phyloP scores from a whole-genome alignment of 352 stramenopile species.

The Phytophthora fragariaefolia region DNA sequence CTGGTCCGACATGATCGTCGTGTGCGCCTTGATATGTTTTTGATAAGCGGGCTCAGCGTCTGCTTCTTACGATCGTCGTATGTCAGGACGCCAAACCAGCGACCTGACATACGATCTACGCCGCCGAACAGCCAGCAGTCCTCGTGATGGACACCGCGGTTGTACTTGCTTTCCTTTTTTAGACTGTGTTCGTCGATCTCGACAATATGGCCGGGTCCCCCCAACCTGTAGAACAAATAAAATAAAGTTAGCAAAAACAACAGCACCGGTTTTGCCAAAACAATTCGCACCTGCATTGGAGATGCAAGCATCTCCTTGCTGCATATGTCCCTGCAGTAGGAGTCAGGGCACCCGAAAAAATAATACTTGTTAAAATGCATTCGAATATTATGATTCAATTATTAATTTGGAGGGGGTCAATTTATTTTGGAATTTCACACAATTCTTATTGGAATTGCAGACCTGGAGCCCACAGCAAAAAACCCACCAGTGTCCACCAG shows the following conservation, averaged over 20 bases:
- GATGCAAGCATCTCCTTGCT: slow-evolving; percentile 2
- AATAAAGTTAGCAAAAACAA: neutral
- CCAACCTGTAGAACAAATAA: neutral
- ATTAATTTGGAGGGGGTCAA: too few species aligned
- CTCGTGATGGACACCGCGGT: neutral
- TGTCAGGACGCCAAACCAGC: slow-evolving; percentile 10
- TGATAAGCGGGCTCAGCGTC: neutral
- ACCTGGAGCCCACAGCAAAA: neutral
- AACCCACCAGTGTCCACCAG: neutral
- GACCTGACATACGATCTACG: neutral
- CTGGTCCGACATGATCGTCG: slow-evolving; percentile 3
- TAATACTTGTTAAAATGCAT: too few species aligned
- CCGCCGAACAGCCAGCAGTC: slow-evolving; percentile 13
- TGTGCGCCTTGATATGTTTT: slow-evolving; percentile 2
- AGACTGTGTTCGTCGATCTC: neutral
- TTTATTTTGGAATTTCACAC: neutral
- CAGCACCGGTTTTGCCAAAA: too few species aligned
- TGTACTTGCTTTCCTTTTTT: slow-evolving; percentile 11
- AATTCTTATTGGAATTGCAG: neutral
- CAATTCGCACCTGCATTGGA: slow-evolving; percentile 6
- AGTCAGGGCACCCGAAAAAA: too few species aligned
- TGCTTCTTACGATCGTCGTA: slow-evolving; percentile 4
- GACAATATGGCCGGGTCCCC: neutral
- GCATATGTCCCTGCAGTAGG: slow-evolving; percentile 7
- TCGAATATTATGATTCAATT: too few species aligned